Base-by-base conservation (phyloP, 164 flowering plant genomes). In the Santalum album region DNA sequence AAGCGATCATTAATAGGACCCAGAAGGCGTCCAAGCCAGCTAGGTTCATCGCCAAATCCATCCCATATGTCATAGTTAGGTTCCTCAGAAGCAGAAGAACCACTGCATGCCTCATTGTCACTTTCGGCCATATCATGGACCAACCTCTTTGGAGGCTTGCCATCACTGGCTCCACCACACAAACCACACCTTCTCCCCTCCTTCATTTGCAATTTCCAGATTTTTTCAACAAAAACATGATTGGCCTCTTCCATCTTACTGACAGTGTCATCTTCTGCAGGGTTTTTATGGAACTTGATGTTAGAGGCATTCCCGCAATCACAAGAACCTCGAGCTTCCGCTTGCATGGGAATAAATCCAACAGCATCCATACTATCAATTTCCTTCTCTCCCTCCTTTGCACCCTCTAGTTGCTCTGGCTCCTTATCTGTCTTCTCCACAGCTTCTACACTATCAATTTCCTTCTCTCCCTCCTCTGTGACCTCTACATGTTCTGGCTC, bases 41-140 rank as follows among this genome's bases (percentile, higher is more conserved):
- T 80, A 62, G 99, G 74, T 66, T 92, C 97, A 66, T 92, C 90
- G 53, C 90, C 96, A 73, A 92, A 92, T 49, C 99, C 99, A 87
- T 92, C 99, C 91, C 86, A 87, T 49, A 76, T 57, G 60, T 92
- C 95, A 73, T 92, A 92, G 62, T 74, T 82, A 47, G 79, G 78
- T 59, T 89, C 99, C 56, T 85, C 97, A 12, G 95, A 68, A 64
- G 79, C 80, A 29, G 96, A 85, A 32, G 84, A 79, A 29, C 91
- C 91, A 70, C 87, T 75, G 61, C 72, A 80, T 38, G 72, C 70
- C 68, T 87, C 99, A 69, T 74, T 67, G 61, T 83, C 99, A 72
- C 99, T 92, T 36, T 79, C 95, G 57, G 42, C 75, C 18, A 53
- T 57, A 65, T 85, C 86, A 25, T 66, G 69, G 24, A 56, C 68